Evolutionary conservation across 2,329 filamentous ascomycete species (phyloP).

Genomic region (Verticillium longisporum): DNA sequence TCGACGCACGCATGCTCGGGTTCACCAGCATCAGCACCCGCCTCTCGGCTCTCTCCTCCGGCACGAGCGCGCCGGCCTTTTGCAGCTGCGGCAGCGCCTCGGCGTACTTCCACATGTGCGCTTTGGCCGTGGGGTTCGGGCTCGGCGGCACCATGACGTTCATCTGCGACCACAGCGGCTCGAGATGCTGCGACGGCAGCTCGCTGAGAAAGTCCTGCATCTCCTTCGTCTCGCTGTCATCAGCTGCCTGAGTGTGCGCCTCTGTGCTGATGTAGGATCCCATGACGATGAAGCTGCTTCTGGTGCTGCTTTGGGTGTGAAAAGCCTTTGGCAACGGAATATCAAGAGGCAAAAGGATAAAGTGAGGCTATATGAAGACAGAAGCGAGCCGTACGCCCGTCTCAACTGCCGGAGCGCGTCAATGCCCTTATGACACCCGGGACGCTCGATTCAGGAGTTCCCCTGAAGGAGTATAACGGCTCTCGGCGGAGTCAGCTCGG

Average conservation of each 20-base stretch:
- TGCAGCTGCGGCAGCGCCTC: slow-evolving; percentile 26
- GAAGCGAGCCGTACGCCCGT: not conserved
- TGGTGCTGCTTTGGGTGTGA: not conserved
- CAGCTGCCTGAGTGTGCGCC: slow-evolving; percentile 1
- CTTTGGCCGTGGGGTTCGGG: slow-evolving; percentile 34
- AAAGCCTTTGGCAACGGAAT: not conserved
- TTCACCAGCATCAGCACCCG: slow-evolving; percentile 35
- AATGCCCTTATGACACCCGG: not conserved
- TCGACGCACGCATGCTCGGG: slow-evolving; percentile 22
- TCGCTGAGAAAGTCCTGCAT: slow-evolving; percentile 20
- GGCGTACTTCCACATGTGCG: slow-evolving; percentile 31
- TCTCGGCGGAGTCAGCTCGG: not conserved
- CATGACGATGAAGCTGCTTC: not conserved
- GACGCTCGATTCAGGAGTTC: not conserved
- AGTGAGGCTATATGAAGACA: not conserved
- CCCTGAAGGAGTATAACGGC: not conserved
- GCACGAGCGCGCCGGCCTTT: slow-evolving; percentile 24
- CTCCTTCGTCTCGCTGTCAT: slow-evolving; percentile 12
- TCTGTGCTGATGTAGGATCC: not conserved
- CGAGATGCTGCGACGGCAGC: slow-evolving; percentile 22
- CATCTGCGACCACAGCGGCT: slow-evolving; percentile 44
- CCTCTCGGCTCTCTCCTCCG: slow-evolving; percentile 32
- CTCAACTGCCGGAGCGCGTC: not conserved
- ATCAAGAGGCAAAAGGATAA: not conserved
- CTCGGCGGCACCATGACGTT: slow-evolving; percentile 34